Conservation (phyloP, 805 yeast species). For the Starmerella gropengiesseri region DNA sequence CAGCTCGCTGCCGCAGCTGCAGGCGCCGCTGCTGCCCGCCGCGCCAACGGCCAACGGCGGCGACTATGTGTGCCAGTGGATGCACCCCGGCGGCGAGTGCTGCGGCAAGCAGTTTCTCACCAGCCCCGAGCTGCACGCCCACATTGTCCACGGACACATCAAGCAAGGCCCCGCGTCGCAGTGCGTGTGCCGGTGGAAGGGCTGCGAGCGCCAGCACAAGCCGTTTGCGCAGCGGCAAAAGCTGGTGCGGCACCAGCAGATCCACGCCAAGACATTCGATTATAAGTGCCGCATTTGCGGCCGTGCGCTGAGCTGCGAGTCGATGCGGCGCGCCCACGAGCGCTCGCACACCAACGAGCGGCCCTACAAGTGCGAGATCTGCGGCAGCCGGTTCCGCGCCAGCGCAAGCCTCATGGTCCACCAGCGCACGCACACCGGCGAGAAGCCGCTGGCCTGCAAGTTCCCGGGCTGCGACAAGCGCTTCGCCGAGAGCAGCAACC, state of each 20-base stretch:
- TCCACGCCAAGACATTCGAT: constrained; percentile 79
- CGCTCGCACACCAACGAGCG: constrained; percentile 83
- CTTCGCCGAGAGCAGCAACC: constrained; percentile 80
- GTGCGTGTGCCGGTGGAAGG: constrained; percentile 58
- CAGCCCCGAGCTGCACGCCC: constrained; percentile 58
- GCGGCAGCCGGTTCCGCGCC: constrained; percentile 74
- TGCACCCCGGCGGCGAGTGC: constrained; percentile 21
- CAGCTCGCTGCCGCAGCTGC: constrained; percentile 13
- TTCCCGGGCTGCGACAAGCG: constrained; percentile 72
- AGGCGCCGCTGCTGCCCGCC: not conserved
- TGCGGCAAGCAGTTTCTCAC: constrained; percentile 45
- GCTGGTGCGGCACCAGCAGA: constrained; percentile 71
- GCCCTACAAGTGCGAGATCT: constrained; percentile 63
- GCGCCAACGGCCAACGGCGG: not conserved
- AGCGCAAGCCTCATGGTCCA: constrained; percentile 76
- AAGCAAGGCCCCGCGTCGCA: constrained; percentile 51
- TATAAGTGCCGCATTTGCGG: constrained; percentile 60
- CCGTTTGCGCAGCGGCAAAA: constrained; percentile 78
- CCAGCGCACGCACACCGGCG: constrained; percentile 78
- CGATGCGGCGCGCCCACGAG: constrained; percentile 69
- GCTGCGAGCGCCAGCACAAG: constrained; percentile 52
- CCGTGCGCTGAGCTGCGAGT: constrained; percentile 61
- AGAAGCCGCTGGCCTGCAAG: constrained; percentile 71
- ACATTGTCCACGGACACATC: constrained; percentile 57
- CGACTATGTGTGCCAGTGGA: constrained; percentile 17